A percentile compares a stretch with the other conserved stretches of the same genome.
These are phyloP conservation scores for Talaromyces sp. DNA, from an alignment of 2,329 filamentous ascomycete genomes.

Conservation along the genomic window DNA sequence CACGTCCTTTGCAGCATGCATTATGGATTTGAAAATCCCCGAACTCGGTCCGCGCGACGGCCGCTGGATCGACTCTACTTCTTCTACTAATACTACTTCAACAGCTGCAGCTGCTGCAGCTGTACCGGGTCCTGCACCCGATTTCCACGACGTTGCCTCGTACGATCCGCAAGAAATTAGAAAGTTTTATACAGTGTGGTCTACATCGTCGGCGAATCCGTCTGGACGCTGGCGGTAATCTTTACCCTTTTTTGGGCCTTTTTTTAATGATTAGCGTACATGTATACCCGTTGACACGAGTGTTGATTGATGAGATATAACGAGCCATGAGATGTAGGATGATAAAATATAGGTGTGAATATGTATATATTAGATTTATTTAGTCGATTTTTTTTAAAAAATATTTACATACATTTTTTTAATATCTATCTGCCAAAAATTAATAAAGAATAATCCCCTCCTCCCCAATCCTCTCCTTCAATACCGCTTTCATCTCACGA, in stretches of 20 bases:
- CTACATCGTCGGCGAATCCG: constrained; percentile 9
- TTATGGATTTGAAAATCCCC: constrained; percentile 33
- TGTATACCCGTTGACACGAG: background rate
- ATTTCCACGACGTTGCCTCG: constrained; percentile 14
- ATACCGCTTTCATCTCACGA: no score
- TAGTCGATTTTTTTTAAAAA: background rate
- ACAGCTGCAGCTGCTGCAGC: background rate
- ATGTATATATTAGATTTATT: background rate
- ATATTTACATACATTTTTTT: no score
- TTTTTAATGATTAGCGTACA: background rate
- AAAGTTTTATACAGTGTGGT: constrained; percentile 12
- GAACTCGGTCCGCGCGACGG: constrained; percentile 22
- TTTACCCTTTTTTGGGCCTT: background rate
- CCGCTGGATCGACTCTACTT: constrained; percentile 16
- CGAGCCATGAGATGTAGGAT: background rate
- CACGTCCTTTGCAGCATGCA: constrained; percentile 31
- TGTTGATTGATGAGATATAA: background rate
- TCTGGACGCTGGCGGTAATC: constrained; percentile 11
- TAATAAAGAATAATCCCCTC: background rate
- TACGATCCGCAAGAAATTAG: constrained; percentile 14
- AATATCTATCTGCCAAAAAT: no score
- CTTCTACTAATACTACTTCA: background rate
- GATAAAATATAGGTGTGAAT: background rate
- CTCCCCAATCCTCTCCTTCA: no score
- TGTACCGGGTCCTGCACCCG: background rate